Conservation (phyloP, 108 stramenopile genomes). For the Thalassiosira profunda region DNA sequence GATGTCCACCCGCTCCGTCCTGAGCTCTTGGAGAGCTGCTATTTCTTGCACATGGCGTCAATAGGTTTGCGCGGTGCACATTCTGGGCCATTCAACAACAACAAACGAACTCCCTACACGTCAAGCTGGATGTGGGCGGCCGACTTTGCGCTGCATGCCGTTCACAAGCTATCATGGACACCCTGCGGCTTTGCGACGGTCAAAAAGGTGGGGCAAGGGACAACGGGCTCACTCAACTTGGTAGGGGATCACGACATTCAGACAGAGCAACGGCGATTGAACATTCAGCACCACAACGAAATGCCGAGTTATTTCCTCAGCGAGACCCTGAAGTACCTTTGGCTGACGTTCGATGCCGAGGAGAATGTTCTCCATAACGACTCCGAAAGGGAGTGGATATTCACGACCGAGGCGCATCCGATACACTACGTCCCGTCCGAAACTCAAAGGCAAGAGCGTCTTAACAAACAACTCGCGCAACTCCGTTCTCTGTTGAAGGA, state of each 20-base stretch:
- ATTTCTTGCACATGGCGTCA: constrained; percentile 82
- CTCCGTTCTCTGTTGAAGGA: constrained; percentile 21
- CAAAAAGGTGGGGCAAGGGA: constrained; percentile 45
- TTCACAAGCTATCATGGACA: constrained; percentile 37
- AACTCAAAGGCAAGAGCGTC: not conserved
- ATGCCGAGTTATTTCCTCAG: constrained; percentile 97
- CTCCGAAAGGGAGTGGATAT: constrained; percentile 77
- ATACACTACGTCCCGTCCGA: constrained; percentile 58
- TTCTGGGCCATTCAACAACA: constrained; percentile 25
- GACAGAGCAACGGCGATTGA: constrained; percentile 10
- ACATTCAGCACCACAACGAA: constrained; percentile 72
- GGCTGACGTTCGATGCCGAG: constrained; percentile 89
- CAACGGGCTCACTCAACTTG: constrained; percentile 53
- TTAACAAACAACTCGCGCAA: constrained; percentile 13
- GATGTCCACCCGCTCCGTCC: constrained; percentile 87
- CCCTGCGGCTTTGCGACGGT: constrained; percentile 75
- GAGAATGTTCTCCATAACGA: constrained; percentile 79
- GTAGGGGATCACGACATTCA: constrained; percentile 19
- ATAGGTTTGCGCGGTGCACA: constrained; percentile 51
- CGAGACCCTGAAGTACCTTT: constrained; percentile 98
- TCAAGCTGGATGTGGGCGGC: constrained; percentile 84
- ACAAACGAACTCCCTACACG: constrained; percentile 14
- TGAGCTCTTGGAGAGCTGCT: constrained; percentile 91
- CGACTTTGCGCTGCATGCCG: constrained; percentile 65
- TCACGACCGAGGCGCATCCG: constrained; percentile 98